A percentile compares a stretch with the other conserved stretches of the same genome.
Conservation (phyloP, 2,329 filamentous ascomycete genomes). For the Fusarium solani-melongenae region DNA sequence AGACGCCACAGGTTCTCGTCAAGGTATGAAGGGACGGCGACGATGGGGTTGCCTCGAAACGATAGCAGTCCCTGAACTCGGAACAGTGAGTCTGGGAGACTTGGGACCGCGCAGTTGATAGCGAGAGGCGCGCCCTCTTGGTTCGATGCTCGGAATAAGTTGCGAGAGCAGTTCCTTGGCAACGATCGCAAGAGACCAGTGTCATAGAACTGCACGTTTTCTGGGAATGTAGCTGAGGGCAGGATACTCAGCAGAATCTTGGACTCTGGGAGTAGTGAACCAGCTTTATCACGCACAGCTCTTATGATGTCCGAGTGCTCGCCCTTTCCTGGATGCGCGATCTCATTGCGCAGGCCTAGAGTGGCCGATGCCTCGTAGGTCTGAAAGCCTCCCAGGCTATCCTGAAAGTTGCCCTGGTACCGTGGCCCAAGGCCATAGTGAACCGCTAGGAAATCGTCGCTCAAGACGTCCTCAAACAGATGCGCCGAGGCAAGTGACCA, state of each 20-base stretch:
- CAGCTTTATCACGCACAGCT: constrained; percentile 87
- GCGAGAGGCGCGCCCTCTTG: constrained; percentile 77
- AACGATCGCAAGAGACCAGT: constrained; percentile 80
- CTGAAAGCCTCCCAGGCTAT: constrained; percentile 94
- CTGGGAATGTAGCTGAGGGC: constrained; percentile 81
- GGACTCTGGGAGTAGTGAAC: constrained; percentile 81
- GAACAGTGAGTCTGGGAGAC: constrained; percentile 88
- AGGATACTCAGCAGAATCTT: constrained; percentile 86
- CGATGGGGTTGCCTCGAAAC: constrained; percentile 84
- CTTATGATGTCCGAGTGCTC: constrained; percentile 91
- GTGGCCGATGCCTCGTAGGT: constrained; percentile 95
- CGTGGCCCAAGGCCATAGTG: constrained; percentile 89
- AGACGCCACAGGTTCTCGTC: constrained; percentile 94
- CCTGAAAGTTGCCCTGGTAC: constrained; percentile 96
- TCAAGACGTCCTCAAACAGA: constrained; percentile 86
- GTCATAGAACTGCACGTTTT: constrained; percentile 83
- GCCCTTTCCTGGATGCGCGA: constrained; percentile 88
- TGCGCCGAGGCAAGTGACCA: constrained; percentile 94
- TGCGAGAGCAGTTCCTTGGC: constrained; percentile 78
- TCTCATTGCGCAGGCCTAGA: constrained; percentile 90
- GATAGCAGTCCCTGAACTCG: constrained; percentile 84
- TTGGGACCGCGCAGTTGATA: constrained; percentile 88
- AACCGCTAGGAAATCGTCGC: constrained; percentile 91
- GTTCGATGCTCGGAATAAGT: constrained; percentile 54
- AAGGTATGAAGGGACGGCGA: constrained; percentile 82